These are phyloP conservation scores for Mrakia blollopis DNA, from an alignment of 768 basidiomycete species.

Conservation along the genomic window DNA sequence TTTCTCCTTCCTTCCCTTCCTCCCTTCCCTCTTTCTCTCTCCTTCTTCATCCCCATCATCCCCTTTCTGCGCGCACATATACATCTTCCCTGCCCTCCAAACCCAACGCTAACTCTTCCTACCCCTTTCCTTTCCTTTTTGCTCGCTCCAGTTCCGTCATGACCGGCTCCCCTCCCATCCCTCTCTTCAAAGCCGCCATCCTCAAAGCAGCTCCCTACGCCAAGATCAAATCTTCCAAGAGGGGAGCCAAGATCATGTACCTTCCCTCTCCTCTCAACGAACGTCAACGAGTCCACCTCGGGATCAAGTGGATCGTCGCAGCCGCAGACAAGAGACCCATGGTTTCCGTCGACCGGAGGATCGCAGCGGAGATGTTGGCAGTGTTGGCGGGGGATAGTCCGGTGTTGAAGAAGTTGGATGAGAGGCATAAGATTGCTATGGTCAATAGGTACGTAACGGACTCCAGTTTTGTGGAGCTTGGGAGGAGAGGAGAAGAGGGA, in stretches of 20 bases:
- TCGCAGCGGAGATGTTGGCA: slow-evolving; percentile 72
- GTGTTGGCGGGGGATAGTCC: slow-evolving; percentile 58
- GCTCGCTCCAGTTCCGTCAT: background rate
- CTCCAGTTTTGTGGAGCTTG: background rate
- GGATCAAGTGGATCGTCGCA: slow-evolving; percentile 65
- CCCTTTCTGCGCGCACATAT: too few relatives aligned
- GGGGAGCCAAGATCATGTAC: slow-evolving; percentile 60
- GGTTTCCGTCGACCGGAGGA: slow-evolving; percentile 58
- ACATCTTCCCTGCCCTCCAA: too few relatives aligned
- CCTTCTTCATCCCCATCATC: slow-evolving; percentile 55
- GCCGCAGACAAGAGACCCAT: slow-evolving; percentile 58
- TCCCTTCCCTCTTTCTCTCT: background rate
- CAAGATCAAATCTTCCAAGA: slow-evolving; percentile 55
- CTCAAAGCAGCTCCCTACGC: slow-evolving; percentile 66
- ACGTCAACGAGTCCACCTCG: slow-evolving; percentile 68
- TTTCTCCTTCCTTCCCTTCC: background rate
- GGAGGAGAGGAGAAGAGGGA: background rate
- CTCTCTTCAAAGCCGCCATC: slow-evolving; percentile 71
- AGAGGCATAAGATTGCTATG: slow-evolving; percentile 64
- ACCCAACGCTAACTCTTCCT: slow-evolving; percentile 55
- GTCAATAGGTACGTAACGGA: slow-evolving; percentile 51
- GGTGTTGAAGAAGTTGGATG: slow-evolving; percentile 59
- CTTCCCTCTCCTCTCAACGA: slow-evolving; percentile 71
- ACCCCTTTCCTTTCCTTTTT: slow-evolving; percentile 38
- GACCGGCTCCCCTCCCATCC: slow-evolving; percentile 72